Evolutionary conservation across 2,329 filamentous ascomycete species (phyloP), one percentile per base, ranked within the genome.

Genomic region (Colletotrichum shisoi): DNA sequence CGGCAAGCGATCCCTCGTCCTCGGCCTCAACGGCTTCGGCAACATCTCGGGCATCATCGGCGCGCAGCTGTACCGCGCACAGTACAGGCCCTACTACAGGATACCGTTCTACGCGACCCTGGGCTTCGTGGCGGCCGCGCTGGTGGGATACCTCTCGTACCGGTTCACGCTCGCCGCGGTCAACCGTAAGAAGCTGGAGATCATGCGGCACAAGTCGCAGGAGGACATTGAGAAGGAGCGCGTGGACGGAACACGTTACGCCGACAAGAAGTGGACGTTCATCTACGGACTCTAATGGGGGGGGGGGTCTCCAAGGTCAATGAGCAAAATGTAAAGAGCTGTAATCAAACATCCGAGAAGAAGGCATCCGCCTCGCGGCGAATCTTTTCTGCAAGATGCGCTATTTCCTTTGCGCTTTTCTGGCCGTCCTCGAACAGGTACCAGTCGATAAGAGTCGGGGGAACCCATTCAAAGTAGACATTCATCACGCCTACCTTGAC

Each of bases 381-480:
- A 12, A 83, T 72, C 63, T 74, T 73, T 5, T 71, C 67, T 0
- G 83, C 83, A 60, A 77, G 76, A 34, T 72, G 67, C 4, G 69
- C 71, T 24, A 87, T 81, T n/a, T 79, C 77, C 21, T 76, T 69
- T 8, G 73, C 68, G 2, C 71, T 75, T 75, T 76, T 79, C 34
- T 81, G 71, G 0, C 86, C 86, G 5, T 82, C 76, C 60, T 89
- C 85, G 3, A 83, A 85, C 39, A 87, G 75, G 71, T 87, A 89
- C 0, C 75, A 75, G 71, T 88, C 81, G 6, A 89, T 77, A 48
- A 87, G 72, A 9, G 72, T 64, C 0, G 81, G 73, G 1, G 84
- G 80, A 48, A 88, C 79, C 86, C 85, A 89, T 76, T 89, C 87
- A 56, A 89, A 88, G 67, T 86, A 87, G n/a, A 84, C 72, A 71